Base-by-base conservation (phyloP, 2,329 filamentous ascomycete species). In the Colletotrichum siamense region DNA sequence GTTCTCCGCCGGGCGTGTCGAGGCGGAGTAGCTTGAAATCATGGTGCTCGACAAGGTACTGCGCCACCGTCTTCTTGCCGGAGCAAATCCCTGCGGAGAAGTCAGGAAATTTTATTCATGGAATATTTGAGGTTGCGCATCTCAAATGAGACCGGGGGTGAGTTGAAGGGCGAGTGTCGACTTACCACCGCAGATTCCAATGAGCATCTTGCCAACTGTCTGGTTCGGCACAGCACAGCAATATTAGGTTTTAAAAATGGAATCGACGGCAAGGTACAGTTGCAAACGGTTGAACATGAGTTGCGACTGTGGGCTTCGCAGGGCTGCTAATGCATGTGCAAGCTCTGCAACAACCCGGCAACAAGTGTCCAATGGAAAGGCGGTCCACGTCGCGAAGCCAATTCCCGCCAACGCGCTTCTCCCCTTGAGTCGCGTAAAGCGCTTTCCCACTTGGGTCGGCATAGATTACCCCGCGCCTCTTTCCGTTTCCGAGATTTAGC, bases 51-150 rank as follows among this genome's bases (percentile, higher is more conserved):
- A 96, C 92, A 10, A 99, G 91, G 83, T 98, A 98, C 71, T 95
- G 92, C 74, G 96, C 96, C 79, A 99, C 95, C 12, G 95, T 95
- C 83, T 93, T 93, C 87, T 98, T 99, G 81, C 97, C 97, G 65
- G 96, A 93, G 87, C 96, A 99, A 81, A 98, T 96, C 82, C 95
- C 96, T 97, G 82, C 55, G 55, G 34, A 36, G 15, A 63, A 22
- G 75, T 73, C 5, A 67, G 70, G 36, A 12, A 2, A 22, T 30
- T 28, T 22, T 36, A 4, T 75, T 18, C 52, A 81, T 69, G 30
- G 15, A 44, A 7, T 9, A 26, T 34, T 64, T n/a, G 34, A 39
- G 22, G 34, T 66, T 65, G 79, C 49, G 74, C 78, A 78, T 75
- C 69, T 64, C 77, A 57, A 71, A 55, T 49, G 62, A 70, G 69